These are phyloP conservation scores for Cyberlindnera samutprakarnensis DNA, from an alignment of 805 yeast species.

Conservation along the genomic window DNA sequence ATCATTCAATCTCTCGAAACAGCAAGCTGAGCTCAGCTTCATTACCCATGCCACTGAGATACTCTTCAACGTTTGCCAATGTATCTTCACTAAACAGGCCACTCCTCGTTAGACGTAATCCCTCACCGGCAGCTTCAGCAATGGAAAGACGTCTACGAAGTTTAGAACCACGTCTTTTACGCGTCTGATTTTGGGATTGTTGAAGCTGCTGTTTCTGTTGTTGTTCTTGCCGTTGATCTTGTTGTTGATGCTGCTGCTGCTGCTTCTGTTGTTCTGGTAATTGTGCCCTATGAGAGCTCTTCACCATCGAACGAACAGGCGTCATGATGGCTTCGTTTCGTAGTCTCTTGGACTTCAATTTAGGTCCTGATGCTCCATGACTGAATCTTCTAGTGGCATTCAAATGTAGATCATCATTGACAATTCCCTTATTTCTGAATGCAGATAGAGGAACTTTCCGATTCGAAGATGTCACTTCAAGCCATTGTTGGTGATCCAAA, in stretches of 20 bases:
- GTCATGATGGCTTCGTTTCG: constrained; percentile 11
- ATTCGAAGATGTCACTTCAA: constrained; percentile 30
- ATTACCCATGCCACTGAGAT: constrained; percentile 43
- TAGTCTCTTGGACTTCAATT: constrained; percentile 3
- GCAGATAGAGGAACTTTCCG: constrained; percentile 79
- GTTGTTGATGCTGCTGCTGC: neutral
- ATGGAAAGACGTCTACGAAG: constrained; percentile 57
- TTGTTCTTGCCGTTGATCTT: neutral
- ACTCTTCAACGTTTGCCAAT: constrained; percentile 67
- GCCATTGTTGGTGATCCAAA: constrained; percentile 27
- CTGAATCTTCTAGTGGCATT: constrained; percentile 22
- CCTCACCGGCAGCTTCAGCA: constrained; percentile 71
- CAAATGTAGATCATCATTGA: constrained; percentile 21
- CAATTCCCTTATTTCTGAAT: constrained; percentile 69
- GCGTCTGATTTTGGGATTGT: neutral
- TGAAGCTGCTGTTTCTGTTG: neutral
- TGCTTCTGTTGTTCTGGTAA: neutral
- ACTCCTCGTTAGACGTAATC: constrained; percentile 63
- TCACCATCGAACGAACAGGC: constrained; percentile 12
- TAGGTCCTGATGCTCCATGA: constrained; percentile 2
- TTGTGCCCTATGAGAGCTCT: constrained; percentile 2
- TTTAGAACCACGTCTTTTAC: constrained; percentile 21
- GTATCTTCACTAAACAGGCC: constrained; percentile 75
- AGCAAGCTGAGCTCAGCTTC: constrained; percentile 33
- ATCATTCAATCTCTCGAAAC: constrained; percentile 17